A percentile compares a stretch with the other conserved stretches of the same genome.
Conservation (phyloP, 2,329 filamentous ascomycete genomes). For the Aspergillus novofumigatus region DNA sequence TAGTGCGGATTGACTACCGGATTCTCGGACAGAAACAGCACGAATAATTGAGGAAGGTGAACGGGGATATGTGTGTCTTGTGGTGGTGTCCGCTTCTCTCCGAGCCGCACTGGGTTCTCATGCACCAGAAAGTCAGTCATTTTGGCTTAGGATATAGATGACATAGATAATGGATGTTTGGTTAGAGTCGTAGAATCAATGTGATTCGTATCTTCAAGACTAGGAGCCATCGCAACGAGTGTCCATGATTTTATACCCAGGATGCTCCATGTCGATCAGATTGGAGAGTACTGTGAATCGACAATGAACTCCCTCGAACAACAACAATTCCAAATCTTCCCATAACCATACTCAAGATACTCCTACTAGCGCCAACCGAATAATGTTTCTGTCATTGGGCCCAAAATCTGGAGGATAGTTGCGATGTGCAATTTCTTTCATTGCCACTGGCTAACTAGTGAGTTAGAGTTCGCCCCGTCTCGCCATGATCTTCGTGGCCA, state of each 20-base stretch:
- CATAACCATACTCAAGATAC: too few relatives aligned
- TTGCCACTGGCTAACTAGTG: too few relatives aligned
- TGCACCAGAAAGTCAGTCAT: neutral
- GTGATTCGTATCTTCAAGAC: too few relatives aligned
- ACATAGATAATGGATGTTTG: neutral
- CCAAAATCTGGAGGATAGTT: too few relatives aligned
- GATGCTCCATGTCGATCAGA: neutral
- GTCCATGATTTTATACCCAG: neutral
- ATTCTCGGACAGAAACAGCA: slow-evolving; percentile 23
- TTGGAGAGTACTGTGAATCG: neutral
- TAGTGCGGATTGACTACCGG: slow-evolving; percentile 22
- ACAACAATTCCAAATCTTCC: neutral
- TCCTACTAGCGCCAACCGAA: too few relatives aligned
- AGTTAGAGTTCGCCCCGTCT: too few relatives aligned
- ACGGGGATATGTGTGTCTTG: slow-evolving; percentile 3
- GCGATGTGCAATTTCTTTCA: too few relatives aligned
- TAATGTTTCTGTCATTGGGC: too few relatives aligned
- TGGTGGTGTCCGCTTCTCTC: neutral
- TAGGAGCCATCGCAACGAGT: neutral
- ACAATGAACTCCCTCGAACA: neutral
- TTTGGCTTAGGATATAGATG: neutral
- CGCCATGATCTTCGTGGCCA: too few relatives aligned
- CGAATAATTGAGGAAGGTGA: slow-evolving; percentile 25
- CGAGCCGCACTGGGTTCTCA: neutral
- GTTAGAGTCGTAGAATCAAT: too few relatives aligned